phyloP scores from a whole-genome alignment of 2,329 filamentous ascomycete genomes.

The Rhinocladiella similis region DNA sequence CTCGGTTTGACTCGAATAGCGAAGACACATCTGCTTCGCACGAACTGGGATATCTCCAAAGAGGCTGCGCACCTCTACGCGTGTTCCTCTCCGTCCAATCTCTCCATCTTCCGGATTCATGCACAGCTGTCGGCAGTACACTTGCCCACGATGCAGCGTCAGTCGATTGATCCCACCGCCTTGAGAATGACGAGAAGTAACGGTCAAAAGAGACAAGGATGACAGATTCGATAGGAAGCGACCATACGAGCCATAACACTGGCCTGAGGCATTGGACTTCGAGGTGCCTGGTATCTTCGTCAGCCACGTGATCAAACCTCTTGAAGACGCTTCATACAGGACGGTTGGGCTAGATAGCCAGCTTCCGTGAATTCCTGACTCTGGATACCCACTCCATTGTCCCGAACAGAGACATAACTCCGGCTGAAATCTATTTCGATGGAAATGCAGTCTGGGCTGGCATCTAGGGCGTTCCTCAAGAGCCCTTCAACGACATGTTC shows the following conservation, averaged over 20 bases:
- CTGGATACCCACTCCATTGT: conserved; percentile 78
- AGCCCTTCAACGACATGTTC: conserved; percentile 71
- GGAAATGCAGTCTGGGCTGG: conserved; percentile 66
- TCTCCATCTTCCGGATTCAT: conserved; percentile 53
- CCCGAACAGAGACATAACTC: conserved; percentile 77
- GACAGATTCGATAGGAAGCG: conserved; percentile 76
- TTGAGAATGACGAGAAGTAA: conserved; percentile 67
- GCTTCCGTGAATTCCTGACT: conserved; percentile 64
- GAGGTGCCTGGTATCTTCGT: conserved; percentile 67
- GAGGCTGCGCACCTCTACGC: conserved; percentile 72
- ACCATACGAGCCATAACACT: conserved; percentile 67
- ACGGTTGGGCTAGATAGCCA: conserved; percentile 45
- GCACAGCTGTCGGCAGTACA: conserved; percentile 63
- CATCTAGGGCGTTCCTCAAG: conserved; percentile 82
- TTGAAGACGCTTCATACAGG: conserved; percentile 60
- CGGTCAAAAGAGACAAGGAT: conserved; percentile 71
- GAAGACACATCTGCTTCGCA: conserved; percentile 71
- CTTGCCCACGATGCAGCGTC: conserved; percentile 55
- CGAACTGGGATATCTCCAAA: conserved; percentile 91
- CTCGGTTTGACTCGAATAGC: conserved; percentile 52
- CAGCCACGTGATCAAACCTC: conserved; percentile 17
- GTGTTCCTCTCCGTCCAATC: conserved; percentile 68
- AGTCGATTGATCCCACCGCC: conserved; percentile 25
- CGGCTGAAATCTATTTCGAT: conserved; percentile 72
- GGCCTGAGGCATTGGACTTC: conserved; percentile 55